Conservation (phyloP, 768 basidiomycete genomes). For the Gelatoporia subvermispora region DNA sequence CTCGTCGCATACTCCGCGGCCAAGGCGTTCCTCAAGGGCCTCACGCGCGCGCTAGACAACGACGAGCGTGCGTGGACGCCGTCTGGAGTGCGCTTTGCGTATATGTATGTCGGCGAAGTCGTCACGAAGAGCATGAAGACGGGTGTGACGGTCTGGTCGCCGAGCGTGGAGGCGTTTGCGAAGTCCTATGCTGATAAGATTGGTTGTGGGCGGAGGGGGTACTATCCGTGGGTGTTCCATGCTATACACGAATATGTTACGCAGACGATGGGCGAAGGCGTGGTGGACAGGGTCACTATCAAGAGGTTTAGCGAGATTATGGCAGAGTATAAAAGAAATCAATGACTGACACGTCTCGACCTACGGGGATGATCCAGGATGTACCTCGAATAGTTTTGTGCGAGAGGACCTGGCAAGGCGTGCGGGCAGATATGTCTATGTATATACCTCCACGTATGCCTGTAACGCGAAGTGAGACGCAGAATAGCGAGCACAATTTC, state of each 20-base stretch:
- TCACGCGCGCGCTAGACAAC: constrained; percentile 15
- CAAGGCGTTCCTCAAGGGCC: constrained; percentile 20
- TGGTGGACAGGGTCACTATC: constrained; percentile 4
- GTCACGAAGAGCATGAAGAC: constrained; percentile 9
- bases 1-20: constrained; percentile 18
- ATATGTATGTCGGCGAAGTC: constrained; percentile 20
- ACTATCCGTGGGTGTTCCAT: constrained; percentile 18
- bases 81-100: constrained; percentile 17
- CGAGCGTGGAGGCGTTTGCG: constrained; percentile 15
- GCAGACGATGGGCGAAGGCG: constrained; percentile 4
- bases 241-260: constrained; percentile 7
- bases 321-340: no score
- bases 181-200: constrained; percentile 10
- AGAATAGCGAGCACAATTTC: no score
- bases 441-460: no score
- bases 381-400: no score
- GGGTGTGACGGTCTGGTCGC: constrained; percentile 5
- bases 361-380: no score
- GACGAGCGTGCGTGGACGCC: constrained; percentile 20
- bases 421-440: no score
- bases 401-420: no score
- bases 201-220: constrained; percentile 15
- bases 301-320: no score
- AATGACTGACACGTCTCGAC: no score
- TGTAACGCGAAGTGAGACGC: no score